phyloP scores from a whole-genome alignment of 345 rosid species.

The Trapa incisa region DNA sequence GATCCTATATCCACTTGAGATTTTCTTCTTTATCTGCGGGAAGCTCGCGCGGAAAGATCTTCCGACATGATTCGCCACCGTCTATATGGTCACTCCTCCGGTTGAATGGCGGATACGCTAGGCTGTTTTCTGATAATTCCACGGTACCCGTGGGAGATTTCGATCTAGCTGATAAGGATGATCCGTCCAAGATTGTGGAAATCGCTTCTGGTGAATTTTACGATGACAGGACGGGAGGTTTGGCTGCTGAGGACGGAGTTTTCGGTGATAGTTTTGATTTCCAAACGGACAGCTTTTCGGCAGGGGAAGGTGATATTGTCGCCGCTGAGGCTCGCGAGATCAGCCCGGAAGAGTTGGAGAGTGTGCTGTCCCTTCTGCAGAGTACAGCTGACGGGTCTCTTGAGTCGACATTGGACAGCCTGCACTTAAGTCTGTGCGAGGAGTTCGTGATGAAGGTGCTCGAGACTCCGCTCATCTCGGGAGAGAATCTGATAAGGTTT shows the following conservation, averaged over 20 bases:
- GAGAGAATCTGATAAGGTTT: constrained; percentile 50
- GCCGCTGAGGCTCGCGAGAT: constrained; percentile 22
- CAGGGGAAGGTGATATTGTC: neutral
- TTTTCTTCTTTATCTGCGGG: neutral
- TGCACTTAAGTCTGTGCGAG: constrained; percentile 29
- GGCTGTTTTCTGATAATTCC: constrained; percentile 5
- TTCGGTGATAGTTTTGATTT: neutral
- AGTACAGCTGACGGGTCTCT: constrained; percentile 46
- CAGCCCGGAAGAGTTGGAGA: constrained; percentile 38
- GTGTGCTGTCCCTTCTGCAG: constrained; percentile 50
- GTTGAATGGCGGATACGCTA: neutral
- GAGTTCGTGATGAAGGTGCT: constrained; percentile 46
- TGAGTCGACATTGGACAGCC: constrained; percentile 35
- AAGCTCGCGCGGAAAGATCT: neutral
- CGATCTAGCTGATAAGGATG: neutral
- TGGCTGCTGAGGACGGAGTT: neutral
- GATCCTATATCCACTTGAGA: neutral
- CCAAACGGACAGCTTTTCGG: neutral
- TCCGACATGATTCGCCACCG: neutral
- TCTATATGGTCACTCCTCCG: neutral
- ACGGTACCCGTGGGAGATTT: neutral
- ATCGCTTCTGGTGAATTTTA: neutral
- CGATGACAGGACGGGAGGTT: neutral
- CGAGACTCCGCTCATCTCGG: constrained; percentile 34
- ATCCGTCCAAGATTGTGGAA: neutral